Base-by-base conservation (phyloP, 2,329 filamentous ascomycete species). In the Verticillium albo-atrum region DNA sequence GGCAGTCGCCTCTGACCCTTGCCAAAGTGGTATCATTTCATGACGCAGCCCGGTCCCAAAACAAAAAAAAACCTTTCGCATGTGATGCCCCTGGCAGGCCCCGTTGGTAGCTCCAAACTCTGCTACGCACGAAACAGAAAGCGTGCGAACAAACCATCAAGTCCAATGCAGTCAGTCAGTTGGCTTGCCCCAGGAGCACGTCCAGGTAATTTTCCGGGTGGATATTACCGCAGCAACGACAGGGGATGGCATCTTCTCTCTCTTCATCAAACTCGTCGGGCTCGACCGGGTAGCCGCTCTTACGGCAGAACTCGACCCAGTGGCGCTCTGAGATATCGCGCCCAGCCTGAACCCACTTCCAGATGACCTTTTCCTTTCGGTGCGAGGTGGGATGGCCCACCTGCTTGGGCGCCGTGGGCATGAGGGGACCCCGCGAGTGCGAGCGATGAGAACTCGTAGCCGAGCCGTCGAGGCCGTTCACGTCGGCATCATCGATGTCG, bases 251-350 rank as follows among this genome's bases (percentile, higher is more conserved):
- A 20, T 63, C 60, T 3, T 75, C 72, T 14, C n/a, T n/a, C n/a
- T 75, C 74, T 51, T 71, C 70, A 20, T 67, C 70, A 54, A 73
- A 68, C 60, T 68, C 71, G 10, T 74, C 72, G 6, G 60, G 56
- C 25, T 62, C 61, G 54, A 63, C 58, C 14, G 63, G 57, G 59
- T 76, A 74, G 27, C 76, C 76, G 30, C 68, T 75, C 55, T 64
- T 69, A 32, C 75, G 70, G 55, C 71, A 76, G 63, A 83, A 84
- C 35, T 82, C 73, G 17, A 74, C 70, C 81, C 80, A 84, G n/a
- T 70, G 67, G 25, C 81, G 79, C 32, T 75, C 68, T 15, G 72
- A 65, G 0, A 62, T 64, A 58, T 78, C 77, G 20, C 78, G 75
- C 20, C 68, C 69, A 4, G 72, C 54, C 1, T 81, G 82, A 0